phyloP scores from a whole-genome alignment of 2,329 filamentous ascomycete species.

The Penicillium griseofulvum region DNA sequence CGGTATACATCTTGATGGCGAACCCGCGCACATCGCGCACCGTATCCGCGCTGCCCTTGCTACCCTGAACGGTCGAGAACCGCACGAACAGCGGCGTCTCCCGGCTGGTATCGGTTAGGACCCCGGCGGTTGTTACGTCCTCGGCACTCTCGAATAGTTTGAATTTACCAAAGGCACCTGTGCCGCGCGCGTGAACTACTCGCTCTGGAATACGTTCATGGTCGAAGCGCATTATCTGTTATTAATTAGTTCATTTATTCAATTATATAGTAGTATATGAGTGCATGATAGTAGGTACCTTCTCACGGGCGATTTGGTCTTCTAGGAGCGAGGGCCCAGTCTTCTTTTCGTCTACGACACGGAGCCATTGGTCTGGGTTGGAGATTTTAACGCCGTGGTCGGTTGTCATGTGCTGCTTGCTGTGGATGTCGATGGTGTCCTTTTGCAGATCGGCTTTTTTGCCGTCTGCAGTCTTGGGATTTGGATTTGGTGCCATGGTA shows the following conservation, averaged over 20 bases:
- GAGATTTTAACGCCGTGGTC: conserved; percentile 73
- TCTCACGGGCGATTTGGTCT: conserved; percentile 70
- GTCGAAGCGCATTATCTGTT: conserved; percentile 63
- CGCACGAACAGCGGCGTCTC: conserved; percentile 66
- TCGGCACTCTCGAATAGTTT: conserved; percentile 62
- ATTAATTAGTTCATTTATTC: neutral
- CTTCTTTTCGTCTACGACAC: conserved; percentile 59
- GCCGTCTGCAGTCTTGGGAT: conserved; percentile 12
- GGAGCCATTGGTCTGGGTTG: conserved; percentile 76
- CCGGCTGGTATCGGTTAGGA: conserved; percentile 66
- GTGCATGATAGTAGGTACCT: conserved; percentile 49
- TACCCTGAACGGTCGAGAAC: conserved; percentile 76
- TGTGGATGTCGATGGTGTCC: conserved; percentile 58
- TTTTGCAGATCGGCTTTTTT: conserved; percentile 63
- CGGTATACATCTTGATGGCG: conserved; percentile 72
- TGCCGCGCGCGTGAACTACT: conserved; percentile 65
- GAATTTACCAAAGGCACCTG: conserved; percentile 66
- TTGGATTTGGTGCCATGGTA: conserved; percentile 16
- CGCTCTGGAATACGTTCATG: conserved; percentile 69
- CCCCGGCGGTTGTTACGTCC: conserved; percentile 62
- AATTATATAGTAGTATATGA: neutral
- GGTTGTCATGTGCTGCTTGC: conserved; percentile 64
- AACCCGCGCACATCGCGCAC: conserved; percentile 82
- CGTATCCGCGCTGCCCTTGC: conserved; percentile 73
- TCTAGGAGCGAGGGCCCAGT: conserved; percentile 69